Base-by-base conservation (phyloP, 1,139 yeast genomes). In the Wickerhamomyces sp. region DNA sequence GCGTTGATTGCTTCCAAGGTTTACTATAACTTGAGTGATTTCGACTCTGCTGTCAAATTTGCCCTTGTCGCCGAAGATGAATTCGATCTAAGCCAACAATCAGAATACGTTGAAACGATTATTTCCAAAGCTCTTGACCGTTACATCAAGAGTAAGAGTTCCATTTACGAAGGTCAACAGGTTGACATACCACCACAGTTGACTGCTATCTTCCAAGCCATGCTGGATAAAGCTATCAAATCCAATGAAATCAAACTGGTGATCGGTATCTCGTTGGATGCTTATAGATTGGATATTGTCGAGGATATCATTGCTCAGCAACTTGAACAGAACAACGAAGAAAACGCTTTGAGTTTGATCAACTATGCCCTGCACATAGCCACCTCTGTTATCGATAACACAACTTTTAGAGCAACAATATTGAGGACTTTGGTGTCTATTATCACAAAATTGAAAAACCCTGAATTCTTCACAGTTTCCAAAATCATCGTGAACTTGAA, bases 1-100 rank as follows among this genome's bases (percentile, higher is more conserved):
- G 98, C 98, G 4, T 69, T 91, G 45, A 76, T 91, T 44, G 91
- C 91, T 7, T 87, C 97, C 20, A 91, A 91, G 61, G 95, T 91
- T 14, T 93, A 91, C 65, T 93, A 88, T 61, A 89, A 93, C 58
- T 71, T 91, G 52, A 97, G 97, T 30, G 98, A 91, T 57, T 88
- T 84, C 54, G 95, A 86, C 45, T 75, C 93, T 6, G 84, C 96
- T 11, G 96, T 91, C 46, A 82, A 76, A 56, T 91, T 80, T 59
- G 91, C 96, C 3, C 72, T 91, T 33, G 80, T 77, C 30, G 93
- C 98, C 11, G 96, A 88, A 19, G 73, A 78, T 26, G 78, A 75
- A 51, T 87, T 93, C 55, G 75, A 89, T 59, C 67, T 88, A 36
- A 56, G 72, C 39, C 85, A 80, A 47, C 71, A 75, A 45, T 73